Conservation (phyloP, 164 flowering plant genomes). For the Brasenia schreberi region DNA sequence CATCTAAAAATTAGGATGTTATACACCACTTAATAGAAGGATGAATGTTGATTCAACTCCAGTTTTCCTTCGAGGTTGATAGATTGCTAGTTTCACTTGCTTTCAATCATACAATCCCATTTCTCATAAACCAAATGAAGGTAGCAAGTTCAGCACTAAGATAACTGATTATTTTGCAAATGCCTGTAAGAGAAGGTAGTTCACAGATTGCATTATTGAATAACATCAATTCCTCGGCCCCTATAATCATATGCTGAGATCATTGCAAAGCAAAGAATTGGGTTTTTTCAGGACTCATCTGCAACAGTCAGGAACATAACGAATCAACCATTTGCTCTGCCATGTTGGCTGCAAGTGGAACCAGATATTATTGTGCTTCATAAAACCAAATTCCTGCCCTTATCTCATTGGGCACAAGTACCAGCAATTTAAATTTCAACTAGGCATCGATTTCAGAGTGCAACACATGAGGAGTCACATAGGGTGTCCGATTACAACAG, state of each 20-base stretch:
- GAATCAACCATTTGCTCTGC: constrained; percentile 50
- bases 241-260: constrained; percentile 62
- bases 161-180: too few relatives aligned
- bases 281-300: constrained; percentile 17
- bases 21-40: too few relatives aligned
- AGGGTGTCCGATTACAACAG: constrained; percentile 26
- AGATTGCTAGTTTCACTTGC: too few relatives aligned
- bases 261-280: constrained; percentile 61
- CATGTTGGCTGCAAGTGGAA: constrained; percentile 51
- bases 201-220: too few relatives aligned
- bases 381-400: constrained; percentile 31
- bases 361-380: constrained; percentile 85
- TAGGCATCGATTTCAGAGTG: constrained; percentile 60
- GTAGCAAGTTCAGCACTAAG: too few relatives aligned
- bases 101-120: too few relatives aligned
- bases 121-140: too few relatives aligned
- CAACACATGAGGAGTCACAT: constrained; percentile 31
- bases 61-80: too few relatives aligned
- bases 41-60: too few relatives aligned
- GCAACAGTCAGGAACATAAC: constrained; percentile 25
- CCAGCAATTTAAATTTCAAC: constrained; percentile 38
- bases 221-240: constrained; percentile 44
- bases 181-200: too few relatives aligned
- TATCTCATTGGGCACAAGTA: constrained; percentile 28
- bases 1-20: too few relatives aligned